phyloP scores from a whole-genome alignment of 23 red algal genomes.

The Rhodosorus marinus region DNA sequence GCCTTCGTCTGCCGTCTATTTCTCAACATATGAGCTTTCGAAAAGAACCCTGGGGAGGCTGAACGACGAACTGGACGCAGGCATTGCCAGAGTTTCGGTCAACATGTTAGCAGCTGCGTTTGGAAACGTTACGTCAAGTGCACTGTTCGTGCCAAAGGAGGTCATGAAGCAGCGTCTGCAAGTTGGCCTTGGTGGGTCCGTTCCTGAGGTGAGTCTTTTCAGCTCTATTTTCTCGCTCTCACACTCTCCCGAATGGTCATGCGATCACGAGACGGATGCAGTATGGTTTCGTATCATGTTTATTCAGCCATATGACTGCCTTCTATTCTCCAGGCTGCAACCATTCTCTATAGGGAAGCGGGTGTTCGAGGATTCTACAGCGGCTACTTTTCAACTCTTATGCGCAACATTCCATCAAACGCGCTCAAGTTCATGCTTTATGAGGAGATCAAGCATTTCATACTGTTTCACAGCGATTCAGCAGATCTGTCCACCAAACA shows the following conservation, averaged over 20 bases:
- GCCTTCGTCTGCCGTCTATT: conserved; percentile 64
- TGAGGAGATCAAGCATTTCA: conserved; percentile 42
- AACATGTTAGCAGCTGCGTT: conserved; percentile 44
- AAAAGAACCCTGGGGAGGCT: background rate
- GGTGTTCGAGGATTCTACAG: conserved; percentile 46
- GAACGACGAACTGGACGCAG: background rate
- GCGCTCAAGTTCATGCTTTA: conserved; percentile 75
- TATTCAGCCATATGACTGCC: too few relatives aligned
- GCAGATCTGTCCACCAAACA: background rate
- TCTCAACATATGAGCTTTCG: conserved; percentile 48
- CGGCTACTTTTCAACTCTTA: conserved; percentile 59
- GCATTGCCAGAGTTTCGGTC: conserved; percentile 7
- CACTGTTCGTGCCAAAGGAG: conserved; percentile 89
- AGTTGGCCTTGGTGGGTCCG: conserved; percentile 9
- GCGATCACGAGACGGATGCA: too few relatives aligned
- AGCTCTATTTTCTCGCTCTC: background rate
- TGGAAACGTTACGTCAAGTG: conserved; percentile 70
- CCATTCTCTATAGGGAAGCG: conserved; percentile 3
- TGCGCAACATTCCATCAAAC: conserved; percentile 59
- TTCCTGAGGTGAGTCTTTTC: conserved; percentile 21
- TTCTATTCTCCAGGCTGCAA: too few relatives aligned
- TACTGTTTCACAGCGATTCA: conserved; percentile 6
- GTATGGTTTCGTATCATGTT: too few relatives aligned
- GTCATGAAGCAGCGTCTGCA: conserved; percentile 92
- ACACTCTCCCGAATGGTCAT: too few relatives aligned